Base-by-base conservation (phyloP, 495 filamentous ascomycete genomes). In the Collariella sp. region DNA sequence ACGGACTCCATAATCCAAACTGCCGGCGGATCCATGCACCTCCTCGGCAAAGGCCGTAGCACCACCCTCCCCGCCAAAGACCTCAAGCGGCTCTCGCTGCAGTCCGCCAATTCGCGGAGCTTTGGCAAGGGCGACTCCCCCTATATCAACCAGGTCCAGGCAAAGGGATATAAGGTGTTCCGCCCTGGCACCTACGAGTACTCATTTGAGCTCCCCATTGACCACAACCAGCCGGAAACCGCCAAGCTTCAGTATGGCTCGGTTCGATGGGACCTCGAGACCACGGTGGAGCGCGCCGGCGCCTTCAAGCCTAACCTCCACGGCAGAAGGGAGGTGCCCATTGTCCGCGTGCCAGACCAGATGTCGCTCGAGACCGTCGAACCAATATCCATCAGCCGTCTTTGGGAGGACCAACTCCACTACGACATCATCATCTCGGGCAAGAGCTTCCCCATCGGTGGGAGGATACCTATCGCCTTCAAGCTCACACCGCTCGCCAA, bases 401-500 rank as follows among this genome's bases (percentile, higher is more conserved):
- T 89, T 52, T 98, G 93, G 93, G 93, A 98, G 62, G 94, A 98
- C 62, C 93, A 98, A 63, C 78, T 98, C 31, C 91, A 96, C 62
- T 98, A 98, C 69, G 93, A 98, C 61, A 98, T 98, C 55, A 88
- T 97, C 61, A 96, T 98, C 56, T 96, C 91, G 3, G 93, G 94
- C 47, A 98, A 98, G 81, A 95, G 91, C 2, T 98, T 98, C 62
- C 89, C 93, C 3, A 76, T 98, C 13, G 94, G 94, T 18, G 78
- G 87, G 3, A 89, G 89, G 61, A 89, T 98, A 22, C 93, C 93
- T 13, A 96, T 98, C 54, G 93, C 94, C 2, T 97, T 98, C 76
- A 97, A 96, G 62, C 77, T 98, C 53, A 98, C 91, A 2, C 93
- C 93, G 1, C 71, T 98, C 18, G 93, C 93, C 33, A 98, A 98